A percentile compares a stretch with the other conserved stretches of the same genome.
These are phyloP conservation scores for Fusarium setosum DNA, from an alignment of 2,329 filamentous ascomycete genomes.

Conservation along the genomic window DNA sequence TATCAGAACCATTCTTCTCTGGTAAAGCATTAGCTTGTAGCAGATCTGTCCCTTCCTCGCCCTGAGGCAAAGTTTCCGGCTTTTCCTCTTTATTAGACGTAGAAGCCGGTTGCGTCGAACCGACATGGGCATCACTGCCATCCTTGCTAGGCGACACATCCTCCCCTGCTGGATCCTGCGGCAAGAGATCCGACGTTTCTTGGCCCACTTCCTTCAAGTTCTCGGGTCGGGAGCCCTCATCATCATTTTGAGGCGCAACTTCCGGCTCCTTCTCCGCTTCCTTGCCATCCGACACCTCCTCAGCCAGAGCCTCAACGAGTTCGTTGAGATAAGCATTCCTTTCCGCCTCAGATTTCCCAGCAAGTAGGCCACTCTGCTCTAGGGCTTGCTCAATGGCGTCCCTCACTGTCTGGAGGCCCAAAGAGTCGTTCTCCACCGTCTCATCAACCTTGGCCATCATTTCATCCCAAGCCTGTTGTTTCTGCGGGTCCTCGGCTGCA, in stretches of 20 bases:
- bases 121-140: neutral
- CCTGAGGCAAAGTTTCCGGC: neutral
- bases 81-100: neutral
- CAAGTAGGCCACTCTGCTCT: constrained; percentile 64
- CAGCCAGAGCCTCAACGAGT: constrained; percentile 61
- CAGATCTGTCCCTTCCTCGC: neutral
- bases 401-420: constrained; percentile 62
- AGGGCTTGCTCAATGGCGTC: constrained; percentile 67
- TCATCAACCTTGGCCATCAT: constrained; percentile 67
- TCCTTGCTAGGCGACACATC: neutral
- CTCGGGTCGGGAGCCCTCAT: constrained; percentile 4
- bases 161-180: neutral
- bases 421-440: constrained; percentile 67
- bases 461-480: constrained; percentile 62
- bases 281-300: constrained; percentile 42
- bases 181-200: neutral
- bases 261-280: constrained; percentile 33
- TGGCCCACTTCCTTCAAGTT: neutral
- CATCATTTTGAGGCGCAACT: constrained; percentile 8
- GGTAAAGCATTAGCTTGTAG: too few species aligned
- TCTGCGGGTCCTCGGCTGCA: constrained; percentile 36
- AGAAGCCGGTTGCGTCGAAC: neutral
- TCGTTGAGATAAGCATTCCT: constrained; percentile 61
- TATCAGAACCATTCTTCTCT: neutral
- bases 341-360: constrained; percentile 57